Evolutionary conservation across 2,329 filamentous ascomycete species (phyloP).

Genomic region (Aureobasidium sp.): DNA sequence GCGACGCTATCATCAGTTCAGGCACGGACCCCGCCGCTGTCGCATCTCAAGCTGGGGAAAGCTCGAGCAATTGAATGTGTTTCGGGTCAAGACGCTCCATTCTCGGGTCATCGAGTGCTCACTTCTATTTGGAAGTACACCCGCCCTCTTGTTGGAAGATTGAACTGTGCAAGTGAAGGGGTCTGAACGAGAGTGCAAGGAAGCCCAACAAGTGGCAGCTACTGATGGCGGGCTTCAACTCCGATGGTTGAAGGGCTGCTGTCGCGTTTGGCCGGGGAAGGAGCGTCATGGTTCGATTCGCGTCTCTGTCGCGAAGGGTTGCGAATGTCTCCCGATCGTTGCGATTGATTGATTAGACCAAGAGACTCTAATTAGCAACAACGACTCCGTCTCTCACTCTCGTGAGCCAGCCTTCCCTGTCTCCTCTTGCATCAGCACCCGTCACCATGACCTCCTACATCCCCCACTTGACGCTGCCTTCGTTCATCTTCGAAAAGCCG

Average conservation of each 20-base stretch:
- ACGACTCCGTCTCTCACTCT: neutral
- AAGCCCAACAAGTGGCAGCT: neutral
- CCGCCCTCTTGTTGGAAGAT: neutral
- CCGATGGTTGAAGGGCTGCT: neutral
- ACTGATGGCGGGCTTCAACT: neutral
- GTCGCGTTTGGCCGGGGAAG: neutral
- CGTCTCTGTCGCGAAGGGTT: neutral
- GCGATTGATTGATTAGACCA: neutral
- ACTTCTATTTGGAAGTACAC: neutral
- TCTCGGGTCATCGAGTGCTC: neutral
- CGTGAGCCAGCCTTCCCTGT: neutral
- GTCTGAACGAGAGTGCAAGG: neutral
- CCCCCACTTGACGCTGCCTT: constrained; percentile 68
- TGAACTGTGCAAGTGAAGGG: neutral
- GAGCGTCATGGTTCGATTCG: constrained; percentile 3
- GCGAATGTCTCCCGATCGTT: neutral
- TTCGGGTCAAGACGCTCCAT: neutral
- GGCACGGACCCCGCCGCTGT: constrained; percentile 5
- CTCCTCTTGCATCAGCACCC: neutral
- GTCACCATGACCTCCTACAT: constrained; percentile 68
- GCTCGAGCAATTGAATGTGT: neutral
- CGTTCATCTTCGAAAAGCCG: constrained; percentile 62
- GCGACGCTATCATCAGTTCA: neutral
- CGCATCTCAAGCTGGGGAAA: neutral
- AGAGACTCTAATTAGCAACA: neutral